These are phyloP conservation scores for Mycena haematopus DNA, from an alignment of 768 basidiomycete genomes.

Conservation along the genomic window DNA sequence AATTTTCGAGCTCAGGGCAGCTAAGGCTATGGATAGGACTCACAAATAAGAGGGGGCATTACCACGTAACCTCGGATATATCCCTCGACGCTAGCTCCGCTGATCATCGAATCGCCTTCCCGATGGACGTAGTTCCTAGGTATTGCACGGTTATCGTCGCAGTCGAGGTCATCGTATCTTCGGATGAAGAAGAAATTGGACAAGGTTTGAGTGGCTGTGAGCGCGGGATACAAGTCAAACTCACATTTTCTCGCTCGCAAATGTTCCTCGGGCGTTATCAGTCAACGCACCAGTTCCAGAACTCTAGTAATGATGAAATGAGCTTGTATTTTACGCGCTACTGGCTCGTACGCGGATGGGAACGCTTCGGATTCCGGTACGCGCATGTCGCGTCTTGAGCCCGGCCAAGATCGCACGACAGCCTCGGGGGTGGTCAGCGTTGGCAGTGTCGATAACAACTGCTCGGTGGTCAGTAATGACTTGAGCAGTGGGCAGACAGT, in stretches of 20 bases:
- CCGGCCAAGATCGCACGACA: slow-evolving; percentile 24
- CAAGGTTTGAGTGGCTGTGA: no score
- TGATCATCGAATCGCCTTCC: slow-evolving; percentile 21
- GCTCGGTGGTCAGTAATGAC: neutral
- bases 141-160: slow-evolving; percentile 28
- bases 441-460: slow-evolving; percentile 28
- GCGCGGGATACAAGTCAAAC: no score
- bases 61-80: slow-evolving; percentile 27
- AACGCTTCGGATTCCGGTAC: slow-evolving; percentile 19
- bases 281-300: slow-evolving; percentile 31
- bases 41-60: slow-evolving; percentile 29
- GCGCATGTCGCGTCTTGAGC: slow-evolving; percentile 14
- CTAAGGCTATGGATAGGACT: neutral
- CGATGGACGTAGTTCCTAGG: slow-evolving; percentile 29
- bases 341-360: slow-evolving; percentile 25
- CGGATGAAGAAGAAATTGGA: neutral
- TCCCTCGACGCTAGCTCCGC: slow-evolving; percentile 26
- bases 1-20: neutral
- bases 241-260: slow-evolving; percentile 28
- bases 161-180: slow-evolving; percentile 30
- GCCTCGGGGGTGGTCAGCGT: slow-evolving; percentile 25
- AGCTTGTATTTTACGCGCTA: no score
- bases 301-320: neutral
- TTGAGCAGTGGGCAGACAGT: neutral
- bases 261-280: slow-evolving; percentile 25